Percentiles rank a stretch among this genome's conserved stretches.
Conservation (phyloP, 139 green algal species). For the Picochlorum sp. region DNA sequence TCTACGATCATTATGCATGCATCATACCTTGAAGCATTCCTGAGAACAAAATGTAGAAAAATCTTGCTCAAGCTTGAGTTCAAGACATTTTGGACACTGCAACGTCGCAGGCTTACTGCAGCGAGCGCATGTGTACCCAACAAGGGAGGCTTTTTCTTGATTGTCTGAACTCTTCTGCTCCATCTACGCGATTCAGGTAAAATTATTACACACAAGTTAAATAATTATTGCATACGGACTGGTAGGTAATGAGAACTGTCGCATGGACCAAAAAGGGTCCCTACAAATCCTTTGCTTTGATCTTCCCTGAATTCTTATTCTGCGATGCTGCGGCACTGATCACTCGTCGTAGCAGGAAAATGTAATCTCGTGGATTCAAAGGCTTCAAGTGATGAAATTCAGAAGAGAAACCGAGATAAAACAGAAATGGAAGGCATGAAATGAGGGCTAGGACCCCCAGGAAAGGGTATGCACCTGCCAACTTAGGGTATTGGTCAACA, state of each 20-base stretch:
- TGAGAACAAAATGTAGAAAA: slow-evolving; percentile 81
- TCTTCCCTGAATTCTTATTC: neutral
- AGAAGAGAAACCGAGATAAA: slow-evolving; percentile 9
- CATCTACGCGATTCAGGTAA: neutral
- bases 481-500: neutral
- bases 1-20: neutral
- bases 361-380: slow-evolving; percentile 2
- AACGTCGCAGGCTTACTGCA: slow-evolving; percentile 73
- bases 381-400: slow-evolving; percentile 5
- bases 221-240: too few relatives aligned
- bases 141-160: slow-evolving; percentile 2
- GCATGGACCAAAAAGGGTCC: neutral
- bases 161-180: neutral
- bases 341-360: slow-evolving; percentile 4
- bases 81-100: slow-evolving; percentile 88
- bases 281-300: slow-evolving; percentile 2
- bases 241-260: too few relatives aligned
- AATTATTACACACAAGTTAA: too few relatives aligned
- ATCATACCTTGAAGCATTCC: slow-evolving; percentile 88
- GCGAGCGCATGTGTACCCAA: slow-evolving; percentile 33
- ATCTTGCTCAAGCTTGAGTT: slow-evolving; percentile 62
- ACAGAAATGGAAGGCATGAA: neutral
- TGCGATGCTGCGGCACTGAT: neutral
- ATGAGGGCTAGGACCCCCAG: slow-evolving; percentile 1
- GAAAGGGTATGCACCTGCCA: slow-evolving; percentile 4